phyloP scores from a whole-genome alignment of 2,329 filamentous ascomycete genomes.

The Cladophialophora chaetospira region DNA sequence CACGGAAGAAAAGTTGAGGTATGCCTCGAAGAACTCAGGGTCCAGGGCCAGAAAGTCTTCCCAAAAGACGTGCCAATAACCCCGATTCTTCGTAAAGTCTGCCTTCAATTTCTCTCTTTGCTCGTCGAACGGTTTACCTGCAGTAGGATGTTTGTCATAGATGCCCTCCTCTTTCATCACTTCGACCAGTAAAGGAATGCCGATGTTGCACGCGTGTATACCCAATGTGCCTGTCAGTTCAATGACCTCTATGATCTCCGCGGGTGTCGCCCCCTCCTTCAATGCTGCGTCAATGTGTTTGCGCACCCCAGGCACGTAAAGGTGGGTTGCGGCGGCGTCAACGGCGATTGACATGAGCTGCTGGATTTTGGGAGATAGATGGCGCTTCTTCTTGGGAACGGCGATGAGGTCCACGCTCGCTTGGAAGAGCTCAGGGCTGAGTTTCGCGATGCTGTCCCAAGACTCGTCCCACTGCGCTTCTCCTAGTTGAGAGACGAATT shows the following conservation, averaged over 20 bases:
- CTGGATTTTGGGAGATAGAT: constrained; percentile 26
- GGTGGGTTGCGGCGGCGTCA: constrained; percentile 48
- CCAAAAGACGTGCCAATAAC: constrained; percentile 50
- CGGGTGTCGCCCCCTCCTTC: constrained; percentile 42
- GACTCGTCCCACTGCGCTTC: constrained; percentile 23
- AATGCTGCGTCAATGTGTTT: constrained; percentile 45
- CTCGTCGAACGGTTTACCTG: constrained; percentile 42
- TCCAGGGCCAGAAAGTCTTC: constrained; percentile 37
- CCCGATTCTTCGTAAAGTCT: constrained; percentile 49
- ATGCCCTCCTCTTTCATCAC: constrained; percentile 47
- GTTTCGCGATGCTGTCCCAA: constrained; percentile 25
- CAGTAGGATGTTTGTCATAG: constrained; percentile 22
- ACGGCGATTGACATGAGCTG: constrained; percentile 39
- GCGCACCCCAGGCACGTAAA: constrained; percentile 48
- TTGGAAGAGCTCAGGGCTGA: constrained; percentile 20
- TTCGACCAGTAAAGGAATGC: constrained; percentile 50
- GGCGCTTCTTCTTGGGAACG: constrained; percentile 21
- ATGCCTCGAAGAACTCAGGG: constrained; percentile 53
- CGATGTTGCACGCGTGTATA: constrained; percentile 52
- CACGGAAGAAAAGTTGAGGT: constrained; percentile 49
- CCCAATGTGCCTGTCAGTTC: constrained; percentile 49
- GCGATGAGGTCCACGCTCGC: constrained; percentile 25
- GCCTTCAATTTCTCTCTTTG: constrained; percentile 43
- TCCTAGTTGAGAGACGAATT: constrained; percentile 13
- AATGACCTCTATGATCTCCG: constrained; percentile 51